These are phyloP conservation scores for Mucuna pruriens DNA, from an alignment of 306 rosid genomes.

Conservation along the genomic window DNA sequence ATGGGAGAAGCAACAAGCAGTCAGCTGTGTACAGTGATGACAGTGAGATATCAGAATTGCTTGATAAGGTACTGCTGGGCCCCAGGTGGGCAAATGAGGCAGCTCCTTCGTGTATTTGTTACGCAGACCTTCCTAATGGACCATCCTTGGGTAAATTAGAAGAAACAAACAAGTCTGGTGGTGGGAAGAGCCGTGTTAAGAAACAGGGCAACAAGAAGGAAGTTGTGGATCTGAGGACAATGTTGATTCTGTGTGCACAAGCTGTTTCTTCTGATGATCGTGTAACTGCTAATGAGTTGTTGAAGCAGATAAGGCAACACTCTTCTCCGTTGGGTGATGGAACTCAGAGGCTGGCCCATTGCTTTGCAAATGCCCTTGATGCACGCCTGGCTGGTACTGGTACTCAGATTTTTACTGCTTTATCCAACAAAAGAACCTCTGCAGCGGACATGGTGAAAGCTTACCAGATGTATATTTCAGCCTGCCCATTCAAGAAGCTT, in stretches of 20 bases:
- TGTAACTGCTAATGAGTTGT: constrained; percentile 48
- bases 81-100: constrained; percentile 2
- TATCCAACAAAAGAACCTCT: constrained; percentile 49
- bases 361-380: constrained; percentile 67
- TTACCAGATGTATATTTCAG: constrained; percentile 53
- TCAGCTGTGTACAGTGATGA: constrained; percentile 58
- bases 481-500: constrained; percentile 63
- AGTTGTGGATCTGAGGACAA: constrained; percentile 60
- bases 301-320: constrained; percentile 64
- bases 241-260: constrained; percentile 60
- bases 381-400: constrained; percentile 72
- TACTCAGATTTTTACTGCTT: constrained; percentile 53
- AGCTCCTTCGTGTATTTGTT: neutral
- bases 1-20: constrained; percentile 66
- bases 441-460: constrained; percentile 65
- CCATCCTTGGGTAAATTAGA: constrained; percentile 26
- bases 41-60: constrained; percentile 57
- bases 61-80: constrained; percentile 58
- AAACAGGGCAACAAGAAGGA: constrained; percentile 47
- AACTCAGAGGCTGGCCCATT: constrained; percentile 65
- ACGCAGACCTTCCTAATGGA: constrained; percentile 26
- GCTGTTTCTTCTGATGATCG: constrained; percentile 65
- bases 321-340: constrained; percentile 65
- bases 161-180: constrained; percentile 37
- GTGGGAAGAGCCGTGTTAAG: constrained; percentile 47